These are phyloP conservation scores for Colletotrichum tamarilloi DNA, from an alignment of 2,329 filamentous ascomycete species.

Conservation along the genomic window DNA sequence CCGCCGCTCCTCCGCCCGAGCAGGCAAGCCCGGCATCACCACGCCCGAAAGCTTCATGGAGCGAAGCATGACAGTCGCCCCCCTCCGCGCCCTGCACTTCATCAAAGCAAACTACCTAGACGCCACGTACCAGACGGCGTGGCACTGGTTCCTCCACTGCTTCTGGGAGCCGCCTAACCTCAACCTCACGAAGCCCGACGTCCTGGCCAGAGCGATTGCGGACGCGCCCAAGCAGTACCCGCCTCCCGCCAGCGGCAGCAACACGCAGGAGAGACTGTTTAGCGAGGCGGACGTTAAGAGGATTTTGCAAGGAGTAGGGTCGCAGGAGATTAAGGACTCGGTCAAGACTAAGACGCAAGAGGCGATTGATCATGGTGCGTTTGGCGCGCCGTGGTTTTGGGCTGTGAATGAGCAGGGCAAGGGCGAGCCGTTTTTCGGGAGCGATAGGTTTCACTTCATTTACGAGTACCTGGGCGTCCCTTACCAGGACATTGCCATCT, in stretches of 20 bases:
- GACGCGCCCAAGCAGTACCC: slow-evolving; percentile 40
- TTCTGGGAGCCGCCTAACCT: slow-evolving; percentile 72
- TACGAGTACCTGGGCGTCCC: slow-evolving; percentile 74
- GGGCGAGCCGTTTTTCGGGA: slow-evolving; percentile 80
- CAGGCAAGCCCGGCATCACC: slow-evolving; percentile 49
- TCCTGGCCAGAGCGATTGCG: slow-evolving; percentile 55
- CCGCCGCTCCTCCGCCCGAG: slow-evolving; percentile 50
- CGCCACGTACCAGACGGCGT: slow-evolving; percentile 61
- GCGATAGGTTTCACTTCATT: slow-evolving; percentile 78
- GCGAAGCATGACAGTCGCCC: slow-evolving; percentile 58
- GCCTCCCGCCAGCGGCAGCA: slow-evolving; percentile 4
- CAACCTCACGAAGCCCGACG: slow-evolving; percentile 68
- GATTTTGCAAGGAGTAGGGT: slow-evolving; percentile 65
- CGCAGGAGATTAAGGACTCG: slow-evolving; percentile 55
- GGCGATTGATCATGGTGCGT: slow-evolving; percentile 74
- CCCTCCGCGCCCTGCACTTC: slow-evolving; percentile 74
- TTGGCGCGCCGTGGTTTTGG: slow-evolving; percentile 82
- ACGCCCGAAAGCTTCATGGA: slow-evolving; percentile 57
- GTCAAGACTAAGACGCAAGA: slow-evolving; percentile 69
- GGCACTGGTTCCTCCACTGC: slow-evolving; percentile 65
- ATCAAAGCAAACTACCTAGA: slow-evolving; percentile 69
- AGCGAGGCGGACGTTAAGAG: slow-evolving; percentile 59
- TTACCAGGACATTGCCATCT: slow-evolving; percentile 64
- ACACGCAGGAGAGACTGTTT: slow-evolving; percentile 54
- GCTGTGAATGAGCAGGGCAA: slow-evolving; percentile 68